Conservation (phyloP, 768 basidiomycete genomes). For the Daedaleopsis sinensis region DNA sequence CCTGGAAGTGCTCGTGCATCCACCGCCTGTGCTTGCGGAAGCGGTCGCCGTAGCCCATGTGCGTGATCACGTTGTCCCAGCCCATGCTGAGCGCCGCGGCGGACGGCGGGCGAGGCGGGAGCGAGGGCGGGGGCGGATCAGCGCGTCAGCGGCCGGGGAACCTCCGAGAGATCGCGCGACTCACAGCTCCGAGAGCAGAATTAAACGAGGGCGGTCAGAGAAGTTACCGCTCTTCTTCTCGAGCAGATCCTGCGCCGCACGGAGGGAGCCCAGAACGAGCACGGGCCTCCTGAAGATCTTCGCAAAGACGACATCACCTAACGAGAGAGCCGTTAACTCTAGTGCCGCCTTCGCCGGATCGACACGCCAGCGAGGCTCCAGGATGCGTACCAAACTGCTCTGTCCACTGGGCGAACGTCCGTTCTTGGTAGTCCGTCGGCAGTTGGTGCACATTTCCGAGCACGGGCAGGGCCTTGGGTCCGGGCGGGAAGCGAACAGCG, state of each 20-base stretch:
- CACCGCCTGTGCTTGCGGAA: constrained; percentile 34
- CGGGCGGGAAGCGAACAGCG: constrained; percentile 29
- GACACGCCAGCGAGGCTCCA: background rate
- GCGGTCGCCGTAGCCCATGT: constrained; percentile 29
- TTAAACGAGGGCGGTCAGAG: constrained; percentile 36
- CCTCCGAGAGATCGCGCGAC: constrained; percentile 7
- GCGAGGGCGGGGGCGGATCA: background rate
- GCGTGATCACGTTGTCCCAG: constrained; percentile 19
- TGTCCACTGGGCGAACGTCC: constrained; percentile 31
- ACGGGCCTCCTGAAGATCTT: constrained; percentile 32
- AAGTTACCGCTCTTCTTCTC: constrained; percentile 36
- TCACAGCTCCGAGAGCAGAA: constrained; percentile 32
- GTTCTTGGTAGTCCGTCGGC: constrained; percentile 26
- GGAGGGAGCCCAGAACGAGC: constrained; percentile 36
- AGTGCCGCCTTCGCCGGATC: constrained; percentile 6
- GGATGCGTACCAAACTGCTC: constrained; percentile 29
- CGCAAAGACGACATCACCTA: constrained; percentile 38
- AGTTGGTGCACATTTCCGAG: constrained; percentile 36
- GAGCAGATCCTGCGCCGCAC: constrained; percentile 37
- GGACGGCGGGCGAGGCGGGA: too few relatives aligned
- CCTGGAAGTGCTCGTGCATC: constrained; percentile 30
- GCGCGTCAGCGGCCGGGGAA: constrained; percentile 3
- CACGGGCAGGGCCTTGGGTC: constrained; percentile 32
- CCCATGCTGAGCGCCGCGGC: too few relatives aligned
- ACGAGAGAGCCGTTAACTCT: constrained; percentile 12